Conservation (phyloP, 441 rosid species). For the Sinapis alba region DNA sequence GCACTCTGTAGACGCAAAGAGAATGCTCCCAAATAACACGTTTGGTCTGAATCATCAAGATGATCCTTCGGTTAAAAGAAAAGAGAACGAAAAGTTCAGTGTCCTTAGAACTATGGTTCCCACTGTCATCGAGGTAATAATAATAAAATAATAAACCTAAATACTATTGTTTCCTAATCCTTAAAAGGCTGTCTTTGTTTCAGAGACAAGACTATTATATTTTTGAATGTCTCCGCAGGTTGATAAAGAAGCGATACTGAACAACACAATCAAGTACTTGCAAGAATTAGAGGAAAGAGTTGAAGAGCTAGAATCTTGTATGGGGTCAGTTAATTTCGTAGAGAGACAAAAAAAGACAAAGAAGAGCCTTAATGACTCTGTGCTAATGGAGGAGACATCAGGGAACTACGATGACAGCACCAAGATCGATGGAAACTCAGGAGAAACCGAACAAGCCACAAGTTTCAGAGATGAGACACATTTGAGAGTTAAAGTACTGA, state of each 20-base stretch:
- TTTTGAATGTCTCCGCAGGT: constrained; percentile 42
- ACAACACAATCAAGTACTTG: constrained; percentile 62
- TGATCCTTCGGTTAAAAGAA: constrained; percentile 38
- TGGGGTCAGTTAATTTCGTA: constrained; percentile 52
- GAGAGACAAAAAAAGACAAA: constrained; percentile 46
- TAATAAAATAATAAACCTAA: neutral
- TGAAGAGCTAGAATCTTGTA: constrained; percentile 79
- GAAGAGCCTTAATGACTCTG: constrained; percentile 35
- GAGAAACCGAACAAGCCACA: constrained; percentile 26
- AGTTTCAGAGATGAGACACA: constrained; percentile 31
- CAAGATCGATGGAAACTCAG: constrained; percentile 45
- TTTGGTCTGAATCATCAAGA: constrained; percentile 29
- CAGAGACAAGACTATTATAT: neutral
- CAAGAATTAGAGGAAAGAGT: constrained; percentile 68
- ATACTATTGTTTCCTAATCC: neutral
- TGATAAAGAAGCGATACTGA: constrained; percentile 62
- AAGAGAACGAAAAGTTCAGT: constrained; percentile 55
- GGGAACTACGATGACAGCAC: constrained; percentile 54
- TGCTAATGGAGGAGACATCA: constrained; percentile 62
- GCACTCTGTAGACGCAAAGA: constrained; percentile 40
- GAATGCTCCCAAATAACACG: constrained; percentile 34
- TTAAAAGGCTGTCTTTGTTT: neutral
- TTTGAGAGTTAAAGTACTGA: constrained; percentile 60
- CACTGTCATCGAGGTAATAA: constrained; percentile 62
- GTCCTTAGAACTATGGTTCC: constrained; percentile 63